A percentile compares a stretch with the other conserved stretches of the same genome.
These are phyloP conservation scores for Cymbidium sinense DNA, from an alignment of 106 monocot species.

Conservation along the genomic window DNA sequence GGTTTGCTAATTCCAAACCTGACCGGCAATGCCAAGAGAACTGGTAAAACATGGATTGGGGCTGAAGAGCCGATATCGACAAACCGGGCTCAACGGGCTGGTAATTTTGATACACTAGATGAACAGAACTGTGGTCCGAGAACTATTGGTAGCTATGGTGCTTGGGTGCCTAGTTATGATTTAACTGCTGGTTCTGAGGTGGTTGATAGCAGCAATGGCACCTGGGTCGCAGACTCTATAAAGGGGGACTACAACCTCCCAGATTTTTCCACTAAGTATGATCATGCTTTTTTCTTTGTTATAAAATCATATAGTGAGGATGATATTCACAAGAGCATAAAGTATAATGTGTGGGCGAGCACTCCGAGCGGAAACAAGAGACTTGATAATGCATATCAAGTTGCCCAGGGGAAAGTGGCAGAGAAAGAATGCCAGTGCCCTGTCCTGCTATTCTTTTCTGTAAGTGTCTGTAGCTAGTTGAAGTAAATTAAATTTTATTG, in stretches of 20 bases:
- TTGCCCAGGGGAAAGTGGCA: constrained; percentile 38
- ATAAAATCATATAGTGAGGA: constrained; percentile 74
- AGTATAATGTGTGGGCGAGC: constrained; percentile 71
- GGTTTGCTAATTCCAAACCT: constrained; percentile 15
- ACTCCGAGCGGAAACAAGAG: constrained; percentile 67
- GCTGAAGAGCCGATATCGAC: constrained; percentile 28
- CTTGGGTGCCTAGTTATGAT: no score
- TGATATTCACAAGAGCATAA: constrained; percentile 71
- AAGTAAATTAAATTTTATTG: neutral
- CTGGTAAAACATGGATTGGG: constrained; percentile 23
- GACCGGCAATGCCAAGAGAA: constrained; percentile 23
- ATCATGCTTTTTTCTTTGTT: constrained; percentile 52
- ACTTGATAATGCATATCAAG: constrained; percentile 54
- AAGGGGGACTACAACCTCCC: constrained; percentile 63
- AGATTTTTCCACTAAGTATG: constrained; percentile 59
- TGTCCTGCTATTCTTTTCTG: constrained; percentile 66
- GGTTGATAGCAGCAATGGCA: constrained; percentile 7
- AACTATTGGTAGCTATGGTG: no score
- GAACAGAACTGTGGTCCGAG: no score
- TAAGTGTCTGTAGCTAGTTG: constrained; percentile 22
- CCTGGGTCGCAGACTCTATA: constrained; percentile 3
- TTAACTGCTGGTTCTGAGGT: constrained; percentile 34
- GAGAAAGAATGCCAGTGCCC: constrained; percentile 53
- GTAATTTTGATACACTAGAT: neutral
- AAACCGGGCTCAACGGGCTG: constrained; percentile 23